Base-by-base conservation (phyloP, 352 stramenopile species). In the Aphanomyces euteiches region DNA sequence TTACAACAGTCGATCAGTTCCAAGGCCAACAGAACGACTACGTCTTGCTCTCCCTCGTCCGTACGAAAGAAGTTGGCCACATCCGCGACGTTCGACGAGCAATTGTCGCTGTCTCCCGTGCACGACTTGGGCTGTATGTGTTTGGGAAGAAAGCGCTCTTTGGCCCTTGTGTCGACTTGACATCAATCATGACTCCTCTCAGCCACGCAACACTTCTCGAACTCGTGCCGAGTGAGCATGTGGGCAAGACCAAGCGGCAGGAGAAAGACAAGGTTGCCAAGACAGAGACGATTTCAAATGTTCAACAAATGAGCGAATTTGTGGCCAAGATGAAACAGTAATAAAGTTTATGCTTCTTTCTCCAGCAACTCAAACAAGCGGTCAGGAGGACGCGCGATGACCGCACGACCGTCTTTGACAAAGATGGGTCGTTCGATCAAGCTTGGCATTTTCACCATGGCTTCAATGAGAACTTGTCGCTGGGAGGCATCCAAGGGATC, bases 21-120 rank as follows among this genome's bases (percentile, higher is more conserved):
- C 95, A 98, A 82, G 93, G 95, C 34, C 90, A 98, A 72, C 93
- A 98, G 73, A 98, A 96, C 73, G 93, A 98, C 74, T 95, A 92
- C 70, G 80, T 99, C n/a, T 75, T 99, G 61, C 73, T 99, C 38
- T 98, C 90, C 5, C 87, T 98, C 10, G 95, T 98, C 37, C 80
- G 93, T 39, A 98, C 92, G n/a, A 83, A 84, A 19, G 59, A 74
- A 6, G 81, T 98, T 5, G 96, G 95, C 3, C 90, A 98, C 74
- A 68, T 98, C 21, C 81, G 90, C 21, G 96, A 99, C 79, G 81
- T 97, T 34, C 85, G 96, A 54, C 90, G 95, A 66, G 79, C 97
- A 13, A 83, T 98, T 8, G 93, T 98, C 3, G 93, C 93, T 1
- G 84, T 98, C 12, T 98, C 90, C 28, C 79, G 95, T 57, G 92